These are phyloP conservation scores for Lomentospora prolificans DNA, from an alignment of 2,329 filamentous ascomycete species.

Conservation along the genomic window DNA sequence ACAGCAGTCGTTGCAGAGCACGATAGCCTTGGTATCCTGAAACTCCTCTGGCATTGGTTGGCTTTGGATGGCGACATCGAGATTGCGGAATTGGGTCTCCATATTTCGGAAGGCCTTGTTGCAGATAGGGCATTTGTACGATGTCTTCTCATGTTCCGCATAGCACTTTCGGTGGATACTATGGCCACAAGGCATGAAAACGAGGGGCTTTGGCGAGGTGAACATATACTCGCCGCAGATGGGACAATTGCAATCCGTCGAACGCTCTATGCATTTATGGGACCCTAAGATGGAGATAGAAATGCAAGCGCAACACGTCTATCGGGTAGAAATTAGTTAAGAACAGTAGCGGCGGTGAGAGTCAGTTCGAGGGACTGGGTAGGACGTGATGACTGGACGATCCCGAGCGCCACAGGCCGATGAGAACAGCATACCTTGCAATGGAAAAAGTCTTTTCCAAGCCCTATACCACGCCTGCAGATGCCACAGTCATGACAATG, in stretches of 20 bases:
- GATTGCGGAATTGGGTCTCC: conserved; percentile 85
- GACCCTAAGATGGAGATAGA: conserved; percentile 74
- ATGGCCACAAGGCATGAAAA: conserved; percentile 92
- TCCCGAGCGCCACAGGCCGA: too few species aligned
- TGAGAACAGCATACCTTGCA: conserved; percentile 64
- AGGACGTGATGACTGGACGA: too few species aligned
- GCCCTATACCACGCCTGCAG: conserved; percentile 77
- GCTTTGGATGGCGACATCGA: conserved; percentile 75
- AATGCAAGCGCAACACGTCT: conserved; percentile 91
- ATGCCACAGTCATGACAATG: conserved; percentile 96
- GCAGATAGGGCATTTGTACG: conserved; percentile 95
- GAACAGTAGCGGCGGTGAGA: not conserved
- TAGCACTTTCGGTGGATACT: conserved; percentile 91
- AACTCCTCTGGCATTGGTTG: conserved; percentile 92
- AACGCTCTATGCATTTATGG: conserved; percentile 89
- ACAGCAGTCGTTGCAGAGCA: conserved; percentile 92
- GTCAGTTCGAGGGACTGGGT: too few species aligned
- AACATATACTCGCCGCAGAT: conserved; percentile 98
- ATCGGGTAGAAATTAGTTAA: conserved; percentile 1
- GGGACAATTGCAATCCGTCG: conserved; percentile 90
- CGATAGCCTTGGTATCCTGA: conserved; percentile 65
- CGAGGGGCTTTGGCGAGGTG: conserved; percentile 76
- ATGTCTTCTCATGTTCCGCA: conserved; percentile 74
- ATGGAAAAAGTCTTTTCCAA: conserved; percentile 96
- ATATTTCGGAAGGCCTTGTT: conserved; percentile 96